Evolutionary conservation across 2,329 filamentous ascomycete genomes (phyloP), one percentile per base, ranked within the genome.

Genomic region (Epichloe coenophiala): DNA sequence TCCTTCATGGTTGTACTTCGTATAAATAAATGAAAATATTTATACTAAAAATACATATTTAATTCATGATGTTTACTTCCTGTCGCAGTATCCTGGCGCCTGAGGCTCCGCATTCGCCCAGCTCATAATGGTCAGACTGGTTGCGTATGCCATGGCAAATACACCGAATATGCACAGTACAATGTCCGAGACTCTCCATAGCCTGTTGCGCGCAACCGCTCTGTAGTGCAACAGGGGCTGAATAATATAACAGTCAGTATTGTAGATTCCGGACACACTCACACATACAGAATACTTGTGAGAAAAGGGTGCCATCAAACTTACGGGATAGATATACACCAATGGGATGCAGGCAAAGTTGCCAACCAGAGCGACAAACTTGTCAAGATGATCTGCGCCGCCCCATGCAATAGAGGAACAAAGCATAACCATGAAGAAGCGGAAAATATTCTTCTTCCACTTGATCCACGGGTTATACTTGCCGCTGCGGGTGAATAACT

Each of bases 391-490:
- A 58, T 88, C 86, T 3, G 93, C 91, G 54, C 93, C 93, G 43
- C 84, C 82, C 88, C 89, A 98, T 2, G 91, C 91, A 57, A 98
- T 85, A 52, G 82, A 69, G 1, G 90, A 86, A 62, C 93, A 97
- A 23, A 93, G 68, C 61, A 87, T 79, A 47, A 97, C 93, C 55
- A 96, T 81, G 63, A 91, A 83, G 74, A 97, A 98, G 50, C 93
- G 84, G 73, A 95, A 98, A 36, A 85, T 73, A 60, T 98, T 98
- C 81, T 98, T 98, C 76, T 97, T 87, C 93, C 93, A 98, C 73
- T 98, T 98, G 74, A 98, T 95, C 63, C 88, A 93, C 1, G 89
- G 90, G 64, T 97, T 96, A 71, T 96, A 95, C 69, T 98, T 98
- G 59, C 93, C 90, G 55, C 89, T 95, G 63, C 86, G 78, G 23